These are phyloP conservation scores for Saccharomyces hybrid DNA, from an alignment of 1,139 yeast species.

Conservation along the genomic window DNA sequence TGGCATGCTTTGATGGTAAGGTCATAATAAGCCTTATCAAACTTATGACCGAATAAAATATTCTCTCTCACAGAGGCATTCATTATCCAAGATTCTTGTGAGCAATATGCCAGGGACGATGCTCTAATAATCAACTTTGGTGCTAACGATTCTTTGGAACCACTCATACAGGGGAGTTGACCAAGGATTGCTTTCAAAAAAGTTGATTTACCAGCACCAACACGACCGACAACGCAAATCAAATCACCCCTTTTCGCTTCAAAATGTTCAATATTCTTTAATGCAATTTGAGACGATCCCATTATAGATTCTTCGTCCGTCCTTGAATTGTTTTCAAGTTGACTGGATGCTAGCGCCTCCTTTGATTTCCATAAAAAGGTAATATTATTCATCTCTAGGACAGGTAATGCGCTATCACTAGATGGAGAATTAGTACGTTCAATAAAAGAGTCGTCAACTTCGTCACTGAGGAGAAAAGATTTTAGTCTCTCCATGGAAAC, in stretches of 20 bases:
- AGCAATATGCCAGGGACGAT: constrained; percentile 59
- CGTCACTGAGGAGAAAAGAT: constrained; percentile 46
- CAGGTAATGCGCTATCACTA: constrained; percentile 28
- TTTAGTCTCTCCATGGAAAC: constrained; percentile 54
- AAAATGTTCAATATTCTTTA: constrained; percentile 43
- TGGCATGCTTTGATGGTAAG: constrained; percentile 74
- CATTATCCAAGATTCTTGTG: constrained; percentile 79
- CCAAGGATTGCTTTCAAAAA: constrained; percentile 57
- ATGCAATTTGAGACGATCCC: constrained; percentile 38
- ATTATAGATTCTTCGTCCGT: constrained; percentile 36
- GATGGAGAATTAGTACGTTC: constrained; percentile 32
- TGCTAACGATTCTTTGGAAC: constrained; percentile 27
- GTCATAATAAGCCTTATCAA: constrained; percentile 59
- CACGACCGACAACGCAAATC: constrained; percentile 68
- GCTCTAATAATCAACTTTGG: constrained; percentile 49
- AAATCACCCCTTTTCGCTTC: constrained; percentile 51
- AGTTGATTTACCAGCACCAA: constrained; percentile 78
- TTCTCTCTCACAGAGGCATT: constrained; percentile 69
- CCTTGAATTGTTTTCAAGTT: constrained; percentile 7
- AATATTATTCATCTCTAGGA: constrained; percentile 39
- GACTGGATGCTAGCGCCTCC: constrained; percentile 8
- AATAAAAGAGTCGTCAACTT: constrained; percentile 40
- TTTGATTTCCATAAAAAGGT: constrained; percentile 42
- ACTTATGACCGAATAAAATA: constrained; percentile 69
- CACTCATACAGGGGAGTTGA: constrained; percentile 40